Percentiles rank a stretch among this genome's conserved stretches.
Conservation (phyloP, 768 basidiomycete species). For the Naganishia randhawae region DNA sequence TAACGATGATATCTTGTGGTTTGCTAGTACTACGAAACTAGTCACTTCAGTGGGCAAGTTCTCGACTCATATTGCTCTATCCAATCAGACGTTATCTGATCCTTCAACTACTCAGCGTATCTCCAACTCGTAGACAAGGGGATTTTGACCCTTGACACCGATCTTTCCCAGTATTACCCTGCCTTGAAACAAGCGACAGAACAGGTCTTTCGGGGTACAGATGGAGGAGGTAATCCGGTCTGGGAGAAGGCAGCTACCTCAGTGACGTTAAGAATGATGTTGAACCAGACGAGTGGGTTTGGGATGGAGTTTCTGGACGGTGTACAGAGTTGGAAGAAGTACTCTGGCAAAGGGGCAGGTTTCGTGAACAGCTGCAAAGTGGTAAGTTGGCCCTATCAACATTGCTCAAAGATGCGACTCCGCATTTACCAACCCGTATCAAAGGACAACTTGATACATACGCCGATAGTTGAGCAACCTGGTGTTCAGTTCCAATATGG, state of each 20-base stretch:
- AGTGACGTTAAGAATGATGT: conserved; percentile 36
- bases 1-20: conserved; percentile 38
- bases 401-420: background rate
- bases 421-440: background rate
- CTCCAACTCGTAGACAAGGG: conserved; percentile 40
- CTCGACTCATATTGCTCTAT: background rate
- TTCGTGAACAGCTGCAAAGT: conserved; percentile 44
- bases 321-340: conserved; percentile 37
- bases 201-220: conserved; percentile 29
- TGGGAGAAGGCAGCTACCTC: conserved; percentile 19
- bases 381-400: conserved; percentile 23
- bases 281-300: conserved; percentile 44
- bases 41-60: conserved; percentile 36
- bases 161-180: conserved; percentile 28
- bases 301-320: conserved; percentile 37
- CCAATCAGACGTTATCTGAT: background rate
- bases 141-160: conserved; percentile 35
- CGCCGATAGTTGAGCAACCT: conserved; percentile 35
- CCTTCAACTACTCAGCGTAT: conserved; percentile 30
- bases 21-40: conserved; percentile 41
- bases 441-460: conserved; percentile 42
- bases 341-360: conserved; percentile 32
- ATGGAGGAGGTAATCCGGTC: conserved; percentile 27
- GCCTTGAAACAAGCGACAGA: conserved; percentile 31
- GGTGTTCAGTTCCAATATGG: conserved; percentile 41